phyloP scores from a whole-genome alignment of 2,329 filamentous ascomycete species.

The Tothia fuscella region DNA sequence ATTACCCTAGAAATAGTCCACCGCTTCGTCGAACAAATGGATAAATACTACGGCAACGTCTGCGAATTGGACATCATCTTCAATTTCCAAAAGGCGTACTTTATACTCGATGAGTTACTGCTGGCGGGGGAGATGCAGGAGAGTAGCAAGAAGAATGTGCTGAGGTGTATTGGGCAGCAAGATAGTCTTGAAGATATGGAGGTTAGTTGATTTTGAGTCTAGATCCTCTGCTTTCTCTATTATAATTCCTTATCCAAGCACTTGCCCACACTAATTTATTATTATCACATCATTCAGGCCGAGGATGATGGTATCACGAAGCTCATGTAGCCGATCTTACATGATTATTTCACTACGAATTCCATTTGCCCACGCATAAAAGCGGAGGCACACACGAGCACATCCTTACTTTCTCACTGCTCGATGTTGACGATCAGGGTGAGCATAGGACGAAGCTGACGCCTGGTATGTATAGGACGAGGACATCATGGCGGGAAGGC shows the following conservation, averaged over 20 bases:
- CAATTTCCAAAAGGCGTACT: slow-evolving; percentile 99
- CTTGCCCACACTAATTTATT: slow-evolving; percentile 12
- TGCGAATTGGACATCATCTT: slow-evolving; percentile 99
- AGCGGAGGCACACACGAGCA: too few relatives aligned
- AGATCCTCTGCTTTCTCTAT: neutral
- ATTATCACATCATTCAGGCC: slow-evolving; percentile 47
- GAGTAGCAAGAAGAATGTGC: slow-evolving; percentile 97
- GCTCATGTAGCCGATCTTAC: slow-evolving; percentile 60
- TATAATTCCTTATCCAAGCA: neutral
- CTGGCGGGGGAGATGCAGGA: slow-evolving; percentile 95
- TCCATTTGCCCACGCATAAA: too few relatives aligned
- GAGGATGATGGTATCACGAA: slow-evolving; percentile 77
- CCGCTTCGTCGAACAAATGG: slow-evolving; percentile 99
- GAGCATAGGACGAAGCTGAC: slow-evolving; percentile 7
- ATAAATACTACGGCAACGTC: slow-evolving; percentile 99
- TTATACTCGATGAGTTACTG: slow-evolving; percentile 92
- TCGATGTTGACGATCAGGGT: too few relatives aligned
- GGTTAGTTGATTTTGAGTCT: slow-evolving; percentile 64
- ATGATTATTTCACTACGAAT: too few relatives aligned
- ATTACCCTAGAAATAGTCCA: slow-evolving; percentile 98
- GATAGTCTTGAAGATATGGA: slow-evolving; percentile 98
- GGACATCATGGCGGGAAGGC: slow-evolving; percentile 5
- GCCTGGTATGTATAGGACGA: slow-evolving; percentile 6
- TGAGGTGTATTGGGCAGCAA: slow-evolving; percentile 91
- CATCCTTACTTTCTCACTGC: too few relatives aligned